These are phyloP conservation scores for Beauveria brongniartii DNA, from an alignment of 2,329 filamentous ascomycete species.

Conservation along the genomic window DNA sequence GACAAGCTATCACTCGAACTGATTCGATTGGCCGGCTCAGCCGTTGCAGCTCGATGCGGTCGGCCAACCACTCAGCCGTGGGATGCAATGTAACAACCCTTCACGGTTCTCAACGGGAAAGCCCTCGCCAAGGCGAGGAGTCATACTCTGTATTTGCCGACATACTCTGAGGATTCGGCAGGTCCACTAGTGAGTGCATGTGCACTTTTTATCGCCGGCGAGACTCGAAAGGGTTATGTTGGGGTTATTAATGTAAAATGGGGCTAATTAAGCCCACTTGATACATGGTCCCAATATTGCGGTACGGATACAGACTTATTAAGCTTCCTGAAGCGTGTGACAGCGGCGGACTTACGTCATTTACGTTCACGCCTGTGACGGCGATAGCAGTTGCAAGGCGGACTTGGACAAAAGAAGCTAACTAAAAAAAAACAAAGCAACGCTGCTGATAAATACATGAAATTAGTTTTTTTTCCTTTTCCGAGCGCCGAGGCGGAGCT, in stretches of 20 bases:
- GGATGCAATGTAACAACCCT: background rate
- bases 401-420: background rate
- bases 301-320: too few species aligned
- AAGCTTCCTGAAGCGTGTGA: too few species aligned
- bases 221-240: background rate
- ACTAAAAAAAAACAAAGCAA: background rate
- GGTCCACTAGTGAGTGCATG: background rate
- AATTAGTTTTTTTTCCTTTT: too few species aligned
- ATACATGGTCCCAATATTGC: too few species aligned
- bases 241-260: background rate
- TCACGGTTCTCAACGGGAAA: background rate
- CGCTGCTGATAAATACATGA: too few species aligned
- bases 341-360: too few species aligned
- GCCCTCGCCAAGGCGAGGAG: background rate
- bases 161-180: background rate
- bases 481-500: background rate
- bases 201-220: background rate
- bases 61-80: background rate
- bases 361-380: too few species aligned
- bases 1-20: too few species aligned
- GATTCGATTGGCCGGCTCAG: background rate
- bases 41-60: background rate
- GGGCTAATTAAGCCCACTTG: background rate
- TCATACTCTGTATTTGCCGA: background rate
- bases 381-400: too few species aligned